These are phyloP conservation scores for Metschnikowia bowlesiae DNA, from an alignment of 805 yeast genomes.

Conservation along the genomic window DNA sequence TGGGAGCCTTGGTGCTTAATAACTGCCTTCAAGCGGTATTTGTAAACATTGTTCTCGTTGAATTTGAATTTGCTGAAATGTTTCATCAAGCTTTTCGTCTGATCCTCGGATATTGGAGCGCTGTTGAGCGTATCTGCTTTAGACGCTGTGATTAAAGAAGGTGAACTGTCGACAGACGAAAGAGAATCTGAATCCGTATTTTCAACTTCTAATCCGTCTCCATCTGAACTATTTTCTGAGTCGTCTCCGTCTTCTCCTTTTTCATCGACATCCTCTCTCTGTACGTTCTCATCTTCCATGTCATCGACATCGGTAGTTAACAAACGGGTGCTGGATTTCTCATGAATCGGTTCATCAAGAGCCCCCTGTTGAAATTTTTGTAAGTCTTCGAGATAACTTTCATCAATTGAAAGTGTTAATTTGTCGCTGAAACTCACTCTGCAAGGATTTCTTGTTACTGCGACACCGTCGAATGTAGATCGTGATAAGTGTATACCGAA, in stretches of 20 bases:
- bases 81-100: slow-evolving; percentile 29
- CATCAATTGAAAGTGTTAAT: slow-evolving; percentile 46
- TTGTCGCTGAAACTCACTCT: slow-evolving; percentile 60
- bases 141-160: slow-evolving; percentile 5
- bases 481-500: slow-evolving; percentile 82
- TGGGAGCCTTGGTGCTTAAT: slow-evolving; percentile 89
- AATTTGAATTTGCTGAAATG: slow-evolving; percentile 37
- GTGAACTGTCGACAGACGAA: slow-evolving; percentile 9
- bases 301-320: slow-evolving; percentile 25
- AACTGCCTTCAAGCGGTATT: slow-evolving; percentile 63
- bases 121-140: slow-evolving; percentile 27
- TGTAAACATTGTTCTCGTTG: slow-evolving; percentile 38
- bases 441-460: slow-evolving; percentile 70
- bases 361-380: slow-evolving; percentile 28
- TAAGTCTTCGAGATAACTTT: slow-evolving; percentile 33
- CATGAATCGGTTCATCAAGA: slow-evolving; percentile 13
- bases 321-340: slow-evolving; percentile 13
- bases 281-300: slow-evolving; percentile 30
- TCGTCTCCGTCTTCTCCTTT: slow-evolving; percentile 27
- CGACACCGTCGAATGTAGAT: slow-evolving; percentile 67
- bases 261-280: slow-evolving; percentile 36
- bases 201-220: slow-evolving; percentile 6
- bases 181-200: slow-evolving; percentile 10
- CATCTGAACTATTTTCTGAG: slow-evolving; percentile 15
- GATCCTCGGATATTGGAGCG: slow-evolving; percentile 37